Percentiles rank a stretch among this genome's conserved stretches.
Conservation (phyloP, 2,329 filamentous ascomycete species). For the Colletotrichum phormii region DNA sequence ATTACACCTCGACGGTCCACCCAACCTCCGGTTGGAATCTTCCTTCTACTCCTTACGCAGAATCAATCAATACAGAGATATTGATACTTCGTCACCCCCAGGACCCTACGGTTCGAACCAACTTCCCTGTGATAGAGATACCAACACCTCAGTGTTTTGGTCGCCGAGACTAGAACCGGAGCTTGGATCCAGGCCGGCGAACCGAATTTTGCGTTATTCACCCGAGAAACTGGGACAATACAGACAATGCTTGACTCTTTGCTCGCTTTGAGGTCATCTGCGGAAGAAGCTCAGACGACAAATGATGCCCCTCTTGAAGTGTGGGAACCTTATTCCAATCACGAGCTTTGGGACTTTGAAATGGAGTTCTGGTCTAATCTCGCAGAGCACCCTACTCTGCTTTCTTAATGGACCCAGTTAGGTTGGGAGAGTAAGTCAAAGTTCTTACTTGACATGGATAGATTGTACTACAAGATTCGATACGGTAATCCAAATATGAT, state of each 20-base stretch:
- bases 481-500: neutral
- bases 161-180: conserved; percentile 33
- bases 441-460: neutral
- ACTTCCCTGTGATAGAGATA: too few species aligned
- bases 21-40: too few species aligned
- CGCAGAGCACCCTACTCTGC: conserved; percentile 38
- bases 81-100: too few species aligned
- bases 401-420: neutral
- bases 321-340: conserved; percentile 33
- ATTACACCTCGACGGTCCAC: too few species aligned
- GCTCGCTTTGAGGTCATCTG: neutral
- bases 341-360: conserved; percentile 38
- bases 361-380: conserved; percentile 38
- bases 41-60: too few species aligned
- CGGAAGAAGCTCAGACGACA: neutral
- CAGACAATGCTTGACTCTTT: conserved; percentile 34
- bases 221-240: conserved; percentile 36
- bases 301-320: neutral
- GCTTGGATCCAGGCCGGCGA: conserved; percentile 33
- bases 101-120: too few species aligned
- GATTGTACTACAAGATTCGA: neutral
- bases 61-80: too few species aligned
- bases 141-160: conserved; percentile 35
- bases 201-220: conserved; percentile 38
- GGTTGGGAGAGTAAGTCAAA: neutral